These are phyloP conservation scores for Podaxis sp. DNA, from an alignment of 768 basidiomycete genomes.

Conservation along the genomic window DNA sequence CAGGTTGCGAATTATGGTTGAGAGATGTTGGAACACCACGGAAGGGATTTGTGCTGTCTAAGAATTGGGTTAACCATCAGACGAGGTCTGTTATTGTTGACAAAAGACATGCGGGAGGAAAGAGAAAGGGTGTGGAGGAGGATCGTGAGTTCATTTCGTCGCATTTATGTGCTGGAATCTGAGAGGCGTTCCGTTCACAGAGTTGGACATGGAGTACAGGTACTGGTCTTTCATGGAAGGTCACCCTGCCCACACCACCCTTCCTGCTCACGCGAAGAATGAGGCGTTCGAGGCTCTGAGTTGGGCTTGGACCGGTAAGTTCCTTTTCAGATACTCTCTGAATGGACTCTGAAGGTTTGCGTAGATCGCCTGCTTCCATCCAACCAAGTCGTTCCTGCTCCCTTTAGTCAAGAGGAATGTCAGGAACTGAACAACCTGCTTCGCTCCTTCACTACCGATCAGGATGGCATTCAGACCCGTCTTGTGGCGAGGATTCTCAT, in stretches of 20 bases:
- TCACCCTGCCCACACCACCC: slow-evolving; percentile 66
- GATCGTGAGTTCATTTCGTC: slow-evolving; percentile 34
- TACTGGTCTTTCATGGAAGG: slow-evolving; percentile 81
- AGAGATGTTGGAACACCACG: slow-evolving; percentile 32
- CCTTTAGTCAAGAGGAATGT: slow-evolving; percentile 75
- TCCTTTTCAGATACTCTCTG: background rate
- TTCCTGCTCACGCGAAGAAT: slow-evolving; percentile 49
- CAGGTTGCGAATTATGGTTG: slow-evolving; percentile 61
- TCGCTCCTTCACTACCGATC: slow-evolving; percentile 25
- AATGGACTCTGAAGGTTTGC: background rate
- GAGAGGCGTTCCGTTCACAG: slow-evolving; percentile 30
- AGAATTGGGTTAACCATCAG: slow-evolving; percentile 66
- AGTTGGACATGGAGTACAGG: slow-evolving; percentile 69
- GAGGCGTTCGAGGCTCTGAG: slow-evolving; percentile 76
- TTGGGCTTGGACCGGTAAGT: slow-evolving; percentile 74
- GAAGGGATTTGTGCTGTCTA: slow-evolving; percentile 30
- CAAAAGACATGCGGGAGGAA: slow-evolving; percentile 17
- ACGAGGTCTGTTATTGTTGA: slow-evolving; percentile 47
- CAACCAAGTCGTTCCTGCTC: slow-evolving; percentile 49
- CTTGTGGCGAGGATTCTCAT: slow-evolving; percentile 66
- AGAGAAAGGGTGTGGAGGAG: slow-evolving; percentile 27
- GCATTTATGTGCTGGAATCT: background rate
- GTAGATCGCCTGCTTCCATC: slow-evolving; percentile 68
- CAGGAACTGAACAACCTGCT: slow-evolving; percentile 67
- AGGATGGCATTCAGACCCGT: slow-evolving; percentile 46